Base-by-base conservation (phyloP, 345 rosid genomes). In the Trapa bicornis region DNA sequence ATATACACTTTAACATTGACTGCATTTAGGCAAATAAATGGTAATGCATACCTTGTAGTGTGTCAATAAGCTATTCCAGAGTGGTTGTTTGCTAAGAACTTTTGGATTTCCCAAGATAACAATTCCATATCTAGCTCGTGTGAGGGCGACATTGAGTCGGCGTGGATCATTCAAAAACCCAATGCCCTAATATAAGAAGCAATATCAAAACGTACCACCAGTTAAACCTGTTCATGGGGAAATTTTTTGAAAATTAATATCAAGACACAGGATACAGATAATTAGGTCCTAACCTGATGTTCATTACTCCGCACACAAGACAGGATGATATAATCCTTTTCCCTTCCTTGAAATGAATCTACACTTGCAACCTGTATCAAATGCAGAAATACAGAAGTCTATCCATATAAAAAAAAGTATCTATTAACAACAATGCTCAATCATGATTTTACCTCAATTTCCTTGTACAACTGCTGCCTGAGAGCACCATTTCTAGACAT, bases 101-200 rank as follows among this genome's bases (percentile, higher is more conserved):
- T 95, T 95, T 1, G 99, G 97, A 78, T 95, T 95, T 68, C 99
- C 99, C 22, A 95, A 81, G 61, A 95, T 89, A 68, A 95, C 99
- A 75, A 95, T 95, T 61, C 99, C 99, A 86, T 95, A 95, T 68
- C 96, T 86, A 70, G 97, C 93, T 77, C 99, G 97, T 16, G 99
- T 95, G 42, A 95, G 81, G 64, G 99, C 99, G 70, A 95, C 99
- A 76, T 95, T 91, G 37, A 95, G 96, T 83, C 97, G 85, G 66
- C 99, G 89, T 50, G 99, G 99, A 83, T 95, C 99, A 83, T 95
- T 95, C 68, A 95, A 87, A 74, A 95, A 95, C 66, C 99, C 99
- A 79, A 91, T 95, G 60, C 99, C 99, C 99, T 95, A 78, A 76
- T 81, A 70, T 37, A 65, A 72, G 50, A 72, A 60, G 35, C 48